Evolutionary conservation across 2,329 filamentous ascomycete species (phyloP).

Genomic region (Sarocladium kiliense): DNA sequence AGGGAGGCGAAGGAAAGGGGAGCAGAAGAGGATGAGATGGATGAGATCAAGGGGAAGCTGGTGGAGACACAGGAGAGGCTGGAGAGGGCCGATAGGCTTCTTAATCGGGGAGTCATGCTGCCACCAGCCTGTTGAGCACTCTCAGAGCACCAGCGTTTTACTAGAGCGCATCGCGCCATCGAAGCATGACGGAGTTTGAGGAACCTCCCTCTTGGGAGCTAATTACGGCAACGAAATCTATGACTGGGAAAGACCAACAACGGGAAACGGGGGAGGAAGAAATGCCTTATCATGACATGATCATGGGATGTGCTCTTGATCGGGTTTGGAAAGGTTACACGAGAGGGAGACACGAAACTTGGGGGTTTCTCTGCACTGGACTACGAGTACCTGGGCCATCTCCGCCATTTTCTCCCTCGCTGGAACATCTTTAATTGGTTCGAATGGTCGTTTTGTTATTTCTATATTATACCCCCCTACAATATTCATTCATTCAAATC

Average conservation of each 20-base stretch:
- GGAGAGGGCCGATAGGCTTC: conserved; percentile 32
- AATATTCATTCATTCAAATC: not conserved
- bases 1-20: conserved; percentile 18
- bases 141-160: not conserved
- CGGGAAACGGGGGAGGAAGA: too few relatives aligned
- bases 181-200: too few relatives aligned
- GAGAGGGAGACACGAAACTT: too few relatives aligned
- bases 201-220: too few relatives aligned
- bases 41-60: conserved; percentile 20
- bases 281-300: not conserved
- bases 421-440: not conserved
- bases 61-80: conserved; percentile 33
- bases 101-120: conserved; percentile 20
- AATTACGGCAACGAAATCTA: too few relatives aligned
- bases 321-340: too few relatives aligned
- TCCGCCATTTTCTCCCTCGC: too few relatives aligned
- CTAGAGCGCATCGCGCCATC: not conserved
- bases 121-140: not conserved
- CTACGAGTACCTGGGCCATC: too few relatives aligned
- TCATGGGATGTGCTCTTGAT: too few relatives aligned
- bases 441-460: not conserved
- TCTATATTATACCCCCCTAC: not conserved
- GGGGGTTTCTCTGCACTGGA: too few relatives aligned
- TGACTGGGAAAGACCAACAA: too few relatives aligned
- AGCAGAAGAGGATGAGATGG: conserved; percentile 20